Evolutionary conservation across 768 basidiomycete genomes (phyloP), one percentile per base, ranked within the genome.

Genomic region (Boletus speciosus): DNA sequence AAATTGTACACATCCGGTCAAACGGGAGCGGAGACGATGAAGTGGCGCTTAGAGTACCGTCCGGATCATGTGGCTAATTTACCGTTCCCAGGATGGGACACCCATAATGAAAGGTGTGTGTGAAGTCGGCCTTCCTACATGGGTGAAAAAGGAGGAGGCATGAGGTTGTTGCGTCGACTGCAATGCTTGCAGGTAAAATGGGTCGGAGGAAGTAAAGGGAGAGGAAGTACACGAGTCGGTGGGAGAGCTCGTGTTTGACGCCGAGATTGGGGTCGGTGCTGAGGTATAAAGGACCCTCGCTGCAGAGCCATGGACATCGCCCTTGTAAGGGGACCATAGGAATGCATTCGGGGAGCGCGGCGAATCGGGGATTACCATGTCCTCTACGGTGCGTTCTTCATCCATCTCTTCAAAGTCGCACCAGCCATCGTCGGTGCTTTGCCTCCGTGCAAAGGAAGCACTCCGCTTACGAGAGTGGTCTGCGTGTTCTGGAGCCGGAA

Each of bases 131-230:
- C 58, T 62, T 6, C 76, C 76, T 14, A 70, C 65, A 39, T 77
- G 75, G 25, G 64, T 59, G 56, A 77, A 75, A 49, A 77, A 68
- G 11, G 71, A 68, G 11, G 71, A 36, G 11, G 64, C 21, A 36
- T 67, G 64, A 0, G 72, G 47, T 37, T 70, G 64, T 51, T 74
- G 73, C 11, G 67, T 57, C 6, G 72, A 54, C 56, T 78, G 78
- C n/a, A 67, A 61, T 23, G 72, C 72, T 21, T 78, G 76, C 54
- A 78, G 59, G 59, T 76, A 79, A 63, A 79, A 79, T n/a, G 78
- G 79, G 57, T 80, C 79, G 11, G 78, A 75, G 47, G 76, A 73
- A 1, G 76, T 66, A 61, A 79, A 79, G 32, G 67, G 58, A 35
- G 75, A 74, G 49, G 70, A 35, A 25, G 58, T 1, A 49, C 44